These are phyloP conservation scores for Penicillium ucsense DNA, from an alignment of 495 filamentous ascomycete genomes.

Conservation along the genomic window DNA sequence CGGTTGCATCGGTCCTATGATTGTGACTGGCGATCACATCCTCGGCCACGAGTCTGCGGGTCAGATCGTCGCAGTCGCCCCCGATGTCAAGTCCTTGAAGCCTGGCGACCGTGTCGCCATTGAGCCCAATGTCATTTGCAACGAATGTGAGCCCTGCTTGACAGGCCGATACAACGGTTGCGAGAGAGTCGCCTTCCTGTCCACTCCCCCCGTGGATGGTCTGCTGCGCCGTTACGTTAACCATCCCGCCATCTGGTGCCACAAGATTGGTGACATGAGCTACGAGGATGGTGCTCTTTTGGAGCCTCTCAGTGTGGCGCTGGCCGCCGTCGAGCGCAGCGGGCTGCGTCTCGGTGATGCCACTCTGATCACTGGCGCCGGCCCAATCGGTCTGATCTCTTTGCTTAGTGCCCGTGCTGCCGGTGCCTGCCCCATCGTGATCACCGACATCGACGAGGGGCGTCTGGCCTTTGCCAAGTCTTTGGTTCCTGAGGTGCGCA, in stretches of 20 bases:
- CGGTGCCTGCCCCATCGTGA: constrained; percentile 75
- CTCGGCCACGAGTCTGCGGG: constrained; percentile 90
- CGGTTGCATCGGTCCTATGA: constrained; percentile 89
- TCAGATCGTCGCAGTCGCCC: constrained; percentile 68
- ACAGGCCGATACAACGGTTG: constrained; percentile 91
- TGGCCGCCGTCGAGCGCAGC: constrained; percentile 75
- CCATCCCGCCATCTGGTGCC: constrained; percentile 84
- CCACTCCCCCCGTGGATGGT: constrained; percentile 82
- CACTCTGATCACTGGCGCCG: constrained; percentile 78
- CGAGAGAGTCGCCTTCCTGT: constrained; percentile 72
- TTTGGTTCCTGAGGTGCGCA: constrained; percentile 61
- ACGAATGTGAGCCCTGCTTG: constrained; percentile 78
- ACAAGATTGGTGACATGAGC: constrained; percentile 83
- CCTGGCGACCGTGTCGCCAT: constrained; percentile 81
- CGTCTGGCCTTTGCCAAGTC: constrained; percentile 74
- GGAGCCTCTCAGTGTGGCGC: constrained; percentile 76
- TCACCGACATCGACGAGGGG: constrained; percentile 87
- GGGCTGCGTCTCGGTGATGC: constrained; percentile 72
- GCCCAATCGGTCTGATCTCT: constrained; percentile 82
- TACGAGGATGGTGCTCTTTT: constrained; percentile 82
- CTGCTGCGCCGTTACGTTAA: constrained; percentile 86
- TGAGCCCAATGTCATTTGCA: constrained; percentile 86
- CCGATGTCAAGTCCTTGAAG: constrained; percentile 61
- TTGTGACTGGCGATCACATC: constrained; percentile 76
- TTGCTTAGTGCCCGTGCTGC: constrained; percentile 73